Evolutionary conservation across 495 filamentous ascomycete genomes (phyloP).

Genomic region (Talaromyces liani): DNA sequence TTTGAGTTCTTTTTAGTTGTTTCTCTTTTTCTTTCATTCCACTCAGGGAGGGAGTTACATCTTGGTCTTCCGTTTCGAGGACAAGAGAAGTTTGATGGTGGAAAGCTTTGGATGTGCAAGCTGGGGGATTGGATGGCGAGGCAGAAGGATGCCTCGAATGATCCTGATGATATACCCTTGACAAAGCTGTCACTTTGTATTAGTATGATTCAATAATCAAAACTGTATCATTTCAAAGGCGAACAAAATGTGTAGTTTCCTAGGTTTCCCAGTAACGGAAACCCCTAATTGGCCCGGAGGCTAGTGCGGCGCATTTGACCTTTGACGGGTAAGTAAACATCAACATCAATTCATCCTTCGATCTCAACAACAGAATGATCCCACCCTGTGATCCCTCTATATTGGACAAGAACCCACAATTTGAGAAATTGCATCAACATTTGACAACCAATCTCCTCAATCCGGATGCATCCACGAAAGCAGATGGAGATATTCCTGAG

Average conservation of each 20-base stretch:
- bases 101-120: background rate
- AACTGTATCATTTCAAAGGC: background rate
- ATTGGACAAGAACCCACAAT: constrained; percentile 55
- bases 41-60: background rate
- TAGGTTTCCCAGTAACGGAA: background rate
- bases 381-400: constrained; percentile 57
- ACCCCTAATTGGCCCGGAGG: background rate
- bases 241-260: background rate
- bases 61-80: background rate
- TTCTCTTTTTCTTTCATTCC: background rate
- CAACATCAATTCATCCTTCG: background rate
- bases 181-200: constrained; percentile 1
- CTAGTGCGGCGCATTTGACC: background rate
- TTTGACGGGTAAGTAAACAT: background rate
- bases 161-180: background rate
- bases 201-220: background rate
- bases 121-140: background rate
- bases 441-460: constrained; percentile 52
- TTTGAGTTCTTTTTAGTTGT: background rate
- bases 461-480: constrained; percentile 53
- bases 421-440: constrained; percentile 54
- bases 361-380: constrained; percentile 39
- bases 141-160: background rate
- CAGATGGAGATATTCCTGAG: constrained; percentile 43
- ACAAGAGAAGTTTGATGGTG: background rate